Conservation (phyloP, 495 filamentous ascomycete species). For the Neurospora sp. region DNA sequence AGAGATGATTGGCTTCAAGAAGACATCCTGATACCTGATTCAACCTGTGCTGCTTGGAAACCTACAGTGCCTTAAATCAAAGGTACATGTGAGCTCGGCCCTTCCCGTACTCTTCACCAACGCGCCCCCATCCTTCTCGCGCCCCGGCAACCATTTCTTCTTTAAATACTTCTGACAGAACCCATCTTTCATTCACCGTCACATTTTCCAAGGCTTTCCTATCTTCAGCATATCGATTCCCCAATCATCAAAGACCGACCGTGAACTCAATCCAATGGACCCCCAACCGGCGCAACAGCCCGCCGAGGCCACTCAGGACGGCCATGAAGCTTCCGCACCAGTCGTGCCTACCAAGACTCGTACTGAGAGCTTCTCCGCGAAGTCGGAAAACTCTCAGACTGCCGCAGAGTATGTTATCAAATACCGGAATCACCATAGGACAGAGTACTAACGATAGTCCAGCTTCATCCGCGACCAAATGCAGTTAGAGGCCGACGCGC, state of each 20-base stretch:
- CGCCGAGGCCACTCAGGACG: slow-evolving; percentile 9
- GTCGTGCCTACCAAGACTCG: slow-evolving; percentile 21
- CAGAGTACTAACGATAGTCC: background rate
- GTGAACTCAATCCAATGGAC: slow-evolving; percentile 14
- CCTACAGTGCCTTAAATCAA: background rate
- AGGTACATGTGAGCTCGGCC: background rate
- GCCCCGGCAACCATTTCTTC: background rate
- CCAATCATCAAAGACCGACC: background rate
- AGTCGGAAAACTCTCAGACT: slow-evolving; percentile 66
- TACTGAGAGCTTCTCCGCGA: slow-evolving; percentile 53
- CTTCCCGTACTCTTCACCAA: background rate
- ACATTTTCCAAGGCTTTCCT: background rate
- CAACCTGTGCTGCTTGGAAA: background rate
- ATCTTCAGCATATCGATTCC: too few relatives aligned
- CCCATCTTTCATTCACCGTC: background rate
- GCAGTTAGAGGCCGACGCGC: slow-evolving; percentile 84
- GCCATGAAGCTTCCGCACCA: slow-evolving; percentile 11
- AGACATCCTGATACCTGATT: background rate
- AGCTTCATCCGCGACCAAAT: slow-evolving; percentile 87
- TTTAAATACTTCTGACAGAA: background rate
- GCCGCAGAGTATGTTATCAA: slow-evolving; percentile 60
- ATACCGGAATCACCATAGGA: background rate
- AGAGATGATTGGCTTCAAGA: background rate
- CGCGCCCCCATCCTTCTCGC: background rate
- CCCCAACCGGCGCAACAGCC: slow-evolving; percentile 10